Percentiles rank a stretch among this genome's conserved stretches.
Conservation (phyloP, 129 eudicot species). For the Kitagawia praeruptora region DNA sequence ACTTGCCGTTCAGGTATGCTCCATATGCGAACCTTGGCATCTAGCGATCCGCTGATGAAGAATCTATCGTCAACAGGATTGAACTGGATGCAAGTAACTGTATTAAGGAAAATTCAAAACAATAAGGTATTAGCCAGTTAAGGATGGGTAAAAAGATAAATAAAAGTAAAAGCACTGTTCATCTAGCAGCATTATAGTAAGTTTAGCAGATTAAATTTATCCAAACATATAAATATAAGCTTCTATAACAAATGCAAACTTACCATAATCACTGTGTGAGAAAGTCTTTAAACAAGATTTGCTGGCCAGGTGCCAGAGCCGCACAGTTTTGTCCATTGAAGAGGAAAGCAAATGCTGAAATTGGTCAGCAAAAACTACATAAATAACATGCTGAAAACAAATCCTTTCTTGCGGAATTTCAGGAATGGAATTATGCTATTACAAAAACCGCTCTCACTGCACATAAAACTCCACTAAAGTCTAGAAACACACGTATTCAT, state of each 20-base stretch:
- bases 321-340: slow-evolving; percentile 97
- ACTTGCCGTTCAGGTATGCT: slow-evolving; percentile 95
- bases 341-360: slow-evolving; percentile 94
- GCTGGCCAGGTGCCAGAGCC: slow-evolving; percentile 89
- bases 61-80: slow-evolving; percentile 93
- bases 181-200: not conserved
- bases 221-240: not conserved
- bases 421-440: not conserved
- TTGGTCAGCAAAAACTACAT: not conserved
- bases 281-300: slow-evolving; percentile 84
- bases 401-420: not conserved
- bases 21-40: slow-evolving; percentile 96
- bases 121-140: slow-evolving; percentile 11
- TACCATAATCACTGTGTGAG: slow-evolving; percentile 98
- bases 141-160: too few species aligned
- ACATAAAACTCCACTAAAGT: not conserved
- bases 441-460: not conserved
- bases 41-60: slow-evolving; percentile 95
- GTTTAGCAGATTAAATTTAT: not conserved
- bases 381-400: not conserved
- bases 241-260: slow-evolving; percentile 10
- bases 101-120: slow-evolving; percentile 18
- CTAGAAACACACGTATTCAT: not conserved
- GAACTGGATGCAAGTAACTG: slow-evolving; percentile 99
- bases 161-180: not conserved